Base-by-base conservation (phyloP, 2,329 filamentous ascomycete genomes). In the Hypoxylon sp. region DNA sequence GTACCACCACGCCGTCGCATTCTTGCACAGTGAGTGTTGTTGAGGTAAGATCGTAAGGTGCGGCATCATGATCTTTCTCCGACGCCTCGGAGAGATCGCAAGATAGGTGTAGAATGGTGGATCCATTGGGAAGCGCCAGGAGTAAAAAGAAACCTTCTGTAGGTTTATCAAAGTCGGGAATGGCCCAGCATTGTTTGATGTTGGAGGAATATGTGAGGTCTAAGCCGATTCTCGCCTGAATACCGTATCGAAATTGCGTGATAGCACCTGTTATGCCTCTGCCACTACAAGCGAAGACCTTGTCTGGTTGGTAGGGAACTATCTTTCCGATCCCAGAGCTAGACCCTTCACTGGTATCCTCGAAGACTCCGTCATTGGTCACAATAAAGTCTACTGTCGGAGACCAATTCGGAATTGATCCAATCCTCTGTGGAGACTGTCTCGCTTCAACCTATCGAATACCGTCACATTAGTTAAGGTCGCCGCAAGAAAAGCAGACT, bases 211-310 rank as follows among this genome's bases (percentile, higher is more conserved):
- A 85, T 22, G 87, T 84, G 10, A 89, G 80, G 22, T 89, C 86
- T 4, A 88, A 74, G 1, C 87, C 88, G 70, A 93, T 88, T 62
- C 86, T 88, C 17, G 91, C 92, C 74, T 92, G 88, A 29, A 93
- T 80, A 3, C 93, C 92, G 77, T 89, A 84, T 68, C 91, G 87
- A 68, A 93, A 83, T 74, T 95, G 91, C 2, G 88, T 87, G 24
- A 95, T 81, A 6, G 86, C 85, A 9, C 91, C 91, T 31, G 84
- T 85, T 1, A 81, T 79, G 0, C 89, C 89, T 71, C 88, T 87
- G 0, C 91, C 90, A 19, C 90, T 90, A 47, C 89, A 90, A 22
- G 87, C 86, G 78, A 92, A 94, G 13, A 94, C 76, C 24, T 86
- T 84, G 72, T 91, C 88, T n/a, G 82, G 82, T 29, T 73, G 57